A percentile compares a stretch with the other conserved stretches of the same genome.
Conservation (phyloP, 768 basidiomycete genomes). For the Lactarius psammicola region DNA sequence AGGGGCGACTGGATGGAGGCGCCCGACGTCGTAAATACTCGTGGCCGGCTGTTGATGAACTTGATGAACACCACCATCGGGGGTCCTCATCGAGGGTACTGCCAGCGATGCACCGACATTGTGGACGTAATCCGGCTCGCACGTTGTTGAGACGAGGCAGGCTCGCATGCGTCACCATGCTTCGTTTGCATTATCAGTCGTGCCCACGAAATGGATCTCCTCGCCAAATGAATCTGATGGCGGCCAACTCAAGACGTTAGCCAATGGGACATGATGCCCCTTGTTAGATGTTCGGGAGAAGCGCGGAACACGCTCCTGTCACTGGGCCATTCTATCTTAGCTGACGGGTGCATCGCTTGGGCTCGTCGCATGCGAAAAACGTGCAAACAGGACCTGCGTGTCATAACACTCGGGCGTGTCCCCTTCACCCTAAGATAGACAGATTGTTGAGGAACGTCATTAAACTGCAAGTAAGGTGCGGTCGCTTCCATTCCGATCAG, state of each 20-base stretch:
- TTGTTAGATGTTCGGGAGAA: not conserved
- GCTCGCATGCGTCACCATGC: not conserved
- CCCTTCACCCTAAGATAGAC: not conserved
- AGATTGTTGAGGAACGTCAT: not conserved
- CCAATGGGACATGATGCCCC: not conserved
- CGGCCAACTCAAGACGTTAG: not conserved
- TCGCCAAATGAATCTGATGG: not conserved
- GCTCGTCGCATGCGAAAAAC: too few relatives aligned
- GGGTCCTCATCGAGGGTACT: not conserved
- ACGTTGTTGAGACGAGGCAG: not conserved
- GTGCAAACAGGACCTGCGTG: not conserved
- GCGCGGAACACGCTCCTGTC: not conserved
- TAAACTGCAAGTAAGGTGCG: not conserved
- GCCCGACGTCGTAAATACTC: conserved; percentile 6
- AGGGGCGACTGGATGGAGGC: not conserved
- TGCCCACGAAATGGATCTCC: not conserved
- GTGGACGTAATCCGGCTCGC: conserved; percentile 9
- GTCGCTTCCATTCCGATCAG: not conserved
- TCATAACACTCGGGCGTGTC: not conserved
- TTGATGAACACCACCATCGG: not conserved
- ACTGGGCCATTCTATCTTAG: not conserved
- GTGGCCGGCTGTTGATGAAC: not conserved
- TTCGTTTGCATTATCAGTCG: not conserved
- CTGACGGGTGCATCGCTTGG: not conserved
- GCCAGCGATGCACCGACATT: not conserved